phyloP scores from a whole-genome alignment of 768 basidiomycete genomes.

The Trametes gibbosa region DNA sequence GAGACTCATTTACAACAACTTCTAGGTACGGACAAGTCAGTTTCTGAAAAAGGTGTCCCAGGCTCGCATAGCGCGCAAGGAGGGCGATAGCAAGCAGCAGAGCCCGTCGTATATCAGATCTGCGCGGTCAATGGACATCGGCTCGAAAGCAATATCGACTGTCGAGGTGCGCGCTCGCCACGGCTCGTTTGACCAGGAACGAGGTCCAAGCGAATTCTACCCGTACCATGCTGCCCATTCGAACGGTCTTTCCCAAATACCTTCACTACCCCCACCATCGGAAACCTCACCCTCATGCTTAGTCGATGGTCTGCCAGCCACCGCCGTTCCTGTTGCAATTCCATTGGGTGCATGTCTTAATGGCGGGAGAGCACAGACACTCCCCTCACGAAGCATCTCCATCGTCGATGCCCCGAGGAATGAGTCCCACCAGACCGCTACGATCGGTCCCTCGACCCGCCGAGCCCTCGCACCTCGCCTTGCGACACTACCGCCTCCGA shows the following conservation, averaged over 20 bases:
- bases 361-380: background rate
- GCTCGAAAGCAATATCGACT: conserved; percentile 18
- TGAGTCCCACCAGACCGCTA: background rate
- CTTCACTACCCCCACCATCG: background rate
- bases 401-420: background rate
- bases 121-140: conserved; percentile 26
- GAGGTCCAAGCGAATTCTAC: conserved; percentile 11
- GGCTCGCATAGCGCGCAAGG: conserved; percentile 12
- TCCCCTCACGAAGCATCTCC: background rate
- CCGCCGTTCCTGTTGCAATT: background rate
- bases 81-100: conserved; percentile 17
- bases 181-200: conserved; percentile 13
- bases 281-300: background rate
- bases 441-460: background rate
- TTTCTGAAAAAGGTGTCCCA: conserved; percentile 29
- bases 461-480: conserved; percentile 24
- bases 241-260: background rate
- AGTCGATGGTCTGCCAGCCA: background rate
- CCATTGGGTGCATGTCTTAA: background rate
- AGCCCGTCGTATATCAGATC: conserved; percentile 11
- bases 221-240: conserved; percentile 5
- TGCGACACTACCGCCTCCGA: conserved; percentile 29
- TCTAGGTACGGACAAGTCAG: conserved; percentile 26
- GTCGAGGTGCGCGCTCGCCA: conserved; percentile 13
- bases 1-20: conserved; percentile 9